These are phyloP conservation scores for Viola odorata DNA, from an alignment of 345 rosid species.

Conservation along the genomic window DNA sequence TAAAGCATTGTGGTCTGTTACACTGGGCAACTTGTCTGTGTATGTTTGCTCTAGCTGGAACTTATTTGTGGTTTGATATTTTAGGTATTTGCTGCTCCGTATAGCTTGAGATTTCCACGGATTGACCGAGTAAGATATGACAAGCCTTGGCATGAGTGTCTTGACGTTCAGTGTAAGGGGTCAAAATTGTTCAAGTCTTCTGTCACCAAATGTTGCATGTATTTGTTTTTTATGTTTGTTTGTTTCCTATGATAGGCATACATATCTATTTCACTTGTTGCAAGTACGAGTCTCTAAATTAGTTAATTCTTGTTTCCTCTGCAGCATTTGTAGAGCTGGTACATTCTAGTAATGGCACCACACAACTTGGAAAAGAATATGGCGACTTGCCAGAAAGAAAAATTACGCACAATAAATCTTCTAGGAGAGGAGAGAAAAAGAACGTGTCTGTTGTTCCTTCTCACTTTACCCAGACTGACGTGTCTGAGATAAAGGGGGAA, in stretches of 20 bases:
- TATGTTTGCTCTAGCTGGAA: not conserved
- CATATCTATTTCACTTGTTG: too few relatives aligned
- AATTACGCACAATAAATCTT: slow-evolving; percentile 31
- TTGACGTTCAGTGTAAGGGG: slow-evolving; percentile 80
- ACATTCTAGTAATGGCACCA: slow-evolving; percentile 87
- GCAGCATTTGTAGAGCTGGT: slow-evolving; percentile 86
- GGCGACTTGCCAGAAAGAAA: slow-evolving; percentile 33
- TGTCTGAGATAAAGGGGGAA: slow-evolving; percentile 71
- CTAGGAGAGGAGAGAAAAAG: slow-evolving; percentile 53
- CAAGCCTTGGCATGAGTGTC: slow-evolving; percentile 97
- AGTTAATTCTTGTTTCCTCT: slow-evolving; percentile 13
- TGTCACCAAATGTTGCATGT: not conserved
- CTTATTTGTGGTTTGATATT: not conserved
- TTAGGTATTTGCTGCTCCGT: slow-evolving; percentile 95
- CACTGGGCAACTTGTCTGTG: not conserved
- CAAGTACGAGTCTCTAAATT: not conserved
- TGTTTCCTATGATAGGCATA: not conserved
- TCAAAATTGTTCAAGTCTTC: slow-evolving; percentile 1
- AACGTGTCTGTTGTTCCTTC: slow-evolving; percentile 61
- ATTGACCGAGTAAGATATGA: slow-evolving; percentile 92
- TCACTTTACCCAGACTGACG: slow-evolving; percentile 77
- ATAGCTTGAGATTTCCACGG: slow-evolving; percentile 93
- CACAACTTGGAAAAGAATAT: slow-evolving; percentile 53
- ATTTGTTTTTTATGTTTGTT: not conserved
- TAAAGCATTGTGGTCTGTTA: not conserved